Percentiles rank a stretch among this genome's conserved stretches.
These are phyloP conservation scores for Saccharum officinarum DNA, from an alignment of 176 grass and related monocot species.

Conservation along the genomic window DNA sequence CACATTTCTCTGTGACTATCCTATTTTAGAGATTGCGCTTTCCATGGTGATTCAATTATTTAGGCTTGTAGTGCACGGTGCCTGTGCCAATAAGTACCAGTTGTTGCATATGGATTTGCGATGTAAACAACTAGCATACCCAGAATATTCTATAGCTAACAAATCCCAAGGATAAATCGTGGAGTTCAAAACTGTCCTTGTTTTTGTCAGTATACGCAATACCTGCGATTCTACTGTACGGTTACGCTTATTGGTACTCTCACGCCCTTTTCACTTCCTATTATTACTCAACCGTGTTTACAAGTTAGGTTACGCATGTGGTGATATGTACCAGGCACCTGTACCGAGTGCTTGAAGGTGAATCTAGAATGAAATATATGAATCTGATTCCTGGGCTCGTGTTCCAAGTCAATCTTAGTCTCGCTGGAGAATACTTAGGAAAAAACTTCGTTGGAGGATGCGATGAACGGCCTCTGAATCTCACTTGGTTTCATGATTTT, in stretches of 20 bases:
- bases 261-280: background rate
- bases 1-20: conserved; percentile 16
- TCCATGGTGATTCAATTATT: conserved; percentile 36
- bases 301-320: background rate
- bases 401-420: background rate
- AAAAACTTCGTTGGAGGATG: conserved; percentile 5
- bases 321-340: conserved; percentile 3
- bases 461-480: background rate
- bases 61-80: conserved; percentile 29
- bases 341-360: background rate
- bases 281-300: background rate
- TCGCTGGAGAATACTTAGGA: background rate
- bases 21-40: conserved; percentile 14
- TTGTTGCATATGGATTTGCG: conserved; percentile 23
- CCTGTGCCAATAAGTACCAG: conserved; percentile 18
- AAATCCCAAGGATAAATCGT: background rate
- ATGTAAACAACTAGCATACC: conserved; percentile 25
- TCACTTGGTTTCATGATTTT: conserved; percentile 7
- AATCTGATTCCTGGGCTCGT: conserved; percentile 21
- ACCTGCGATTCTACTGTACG: background rate
- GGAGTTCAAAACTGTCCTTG: background rate
- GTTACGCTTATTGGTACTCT: background rate
- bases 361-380: background rate
- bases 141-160: background rate
- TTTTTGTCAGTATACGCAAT: background rate